Evolutionary conservation across 352 stramenopile genomes (phyloP), one percentile per base, ranked within the genome.

Genomic region (Pythium aristosporum): DNA sequence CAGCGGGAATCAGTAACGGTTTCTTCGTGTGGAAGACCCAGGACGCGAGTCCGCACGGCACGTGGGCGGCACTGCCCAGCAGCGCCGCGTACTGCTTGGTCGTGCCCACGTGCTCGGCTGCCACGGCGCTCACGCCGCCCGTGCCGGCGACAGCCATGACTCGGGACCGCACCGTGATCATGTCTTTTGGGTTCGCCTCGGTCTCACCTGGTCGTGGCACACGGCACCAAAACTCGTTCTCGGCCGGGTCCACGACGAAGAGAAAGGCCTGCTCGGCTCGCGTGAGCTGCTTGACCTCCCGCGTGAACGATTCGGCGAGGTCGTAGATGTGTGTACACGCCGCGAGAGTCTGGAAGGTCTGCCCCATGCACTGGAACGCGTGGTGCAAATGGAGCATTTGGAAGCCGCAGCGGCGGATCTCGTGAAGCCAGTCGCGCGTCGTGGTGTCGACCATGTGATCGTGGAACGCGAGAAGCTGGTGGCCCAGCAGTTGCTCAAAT

Each of bases 221-320:
- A 18, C 84, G 81, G 30, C 84, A 90, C 84, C 84, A 92, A 25
- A 92, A 90, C 43, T 92, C 84, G 18, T 91, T 77, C 60, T 91
- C 77, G 5, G 80, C 72, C 18, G 82, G 82, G 61, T 92, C 82
- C 30, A 85, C 74, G 5, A 92, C 73, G 21, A 90, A 82, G 53
- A 92, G 71, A 20, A 91, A 71, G 13, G 76, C 73, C 44, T 91
- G 80, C 56, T 92, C 84, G 8, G 84, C 82, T 6, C 78, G 63
- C 16, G 83, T 48, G 25, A 92, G 63, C 30, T 69, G 59, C 3
- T 75, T 51, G 12, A 75, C 76, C 74, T 92, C 81, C 5, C 67
- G 58, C 0, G 77, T 72, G 46, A 92, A 71, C 15, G 69, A 67
- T 18, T 87, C 76, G 0, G 77, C 74, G 10, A 92, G 71, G 23